Evolutionary conservation across 108 stramenopile genomes (phyloP).

Genomic region (Bacterosira constricta): DNA sequence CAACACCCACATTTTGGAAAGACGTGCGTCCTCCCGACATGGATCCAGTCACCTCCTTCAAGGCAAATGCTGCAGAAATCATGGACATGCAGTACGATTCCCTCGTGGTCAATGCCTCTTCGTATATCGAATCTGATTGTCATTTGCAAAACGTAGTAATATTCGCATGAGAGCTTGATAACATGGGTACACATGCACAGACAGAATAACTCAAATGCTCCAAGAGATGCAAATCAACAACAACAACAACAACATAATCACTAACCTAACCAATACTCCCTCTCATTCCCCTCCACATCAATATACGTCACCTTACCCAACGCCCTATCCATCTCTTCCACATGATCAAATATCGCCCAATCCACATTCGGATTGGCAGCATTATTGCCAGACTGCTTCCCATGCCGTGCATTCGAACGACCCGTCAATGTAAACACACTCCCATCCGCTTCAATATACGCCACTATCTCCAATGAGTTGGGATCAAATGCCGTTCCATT

Average conservation of each 20-base stretch:
- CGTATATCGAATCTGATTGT: slow-evolving; percentile 67
- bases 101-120: slow-evolving; percentile 71
- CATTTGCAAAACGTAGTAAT: too few species aligned
- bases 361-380: slow-evolving; percentile 35
- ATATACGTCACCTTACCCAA: slow-evolving; percentile 75
- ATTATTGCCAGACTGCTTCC: slow-evolving; percentile 5
- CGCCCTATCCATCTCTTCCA: slow-evolving; percentile 61
- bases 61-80: slow-evolving; percentile 60
- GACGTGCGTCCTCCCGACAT: background rate
- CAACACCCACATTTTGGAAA: background rate
- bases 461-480: slow-evolving; percentile 62
- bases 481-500: slow-evolving; percentile 53
- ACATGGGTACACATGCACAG: too few species aligned
- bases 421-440: slow-evolving; percentile 53
- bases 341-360: slow-evolving; percentile 60
- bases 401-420: slow-evolving; percentile 44
- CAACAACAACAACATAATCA: background rate
- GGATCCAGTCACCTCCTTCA: slow-evolving; percentile 20
- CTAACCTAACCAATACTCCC: slow-evolving; percentile 69
- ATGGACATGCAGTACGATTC: slow-evolving; percentile 76
- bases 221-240: background rate
- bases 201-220: background rate
- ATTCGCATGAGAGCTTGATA: too few species aligned
- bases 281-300: slow-evolving; percentile 74
- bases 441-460: slow-evolving; percentile 58